Conservation (phyloP, 2,329 filamentous ascomycete genomes). For the Neopestalotiopsis rosae region DNA sequence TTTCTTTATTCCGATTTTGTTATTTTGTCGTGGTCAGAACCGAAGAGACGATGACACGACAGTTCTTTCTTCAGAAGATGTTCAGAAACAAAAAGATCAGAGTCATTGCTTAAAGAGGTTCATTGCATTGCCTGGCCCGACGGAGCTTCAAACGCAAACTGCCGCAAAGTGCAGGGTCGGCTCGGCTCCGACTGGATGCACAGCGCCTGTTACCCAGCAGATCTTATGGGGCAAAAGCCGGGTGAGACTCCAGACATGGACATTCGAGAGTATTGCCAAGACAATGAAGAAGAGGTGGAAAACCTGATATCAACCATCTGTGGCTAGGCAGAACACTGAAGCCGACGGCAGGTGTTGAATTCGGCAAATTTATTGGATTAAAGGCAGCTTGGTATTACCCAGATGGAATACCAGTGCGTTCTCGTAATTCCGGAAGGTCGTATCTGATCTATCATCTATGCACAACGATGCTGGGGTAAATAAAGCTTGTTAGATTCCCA, state of each 20-base stretch:
- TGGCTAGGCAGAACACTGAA: background rate
- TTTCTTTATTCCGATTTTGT: background rate
- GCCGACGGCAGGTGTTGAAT: background rate
- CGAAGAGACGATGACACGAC: background rate
- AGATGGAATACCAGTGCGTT: background rate
- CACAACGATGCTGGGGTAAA: background rate
- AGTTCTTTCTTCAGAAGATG: background rate
- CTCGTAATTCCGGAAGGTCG: conserved; percentile 12
- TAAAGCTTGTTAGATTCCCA: background rate
- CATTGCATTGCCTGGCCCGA: background rate
- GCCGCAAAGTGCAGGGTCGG: conserved; percentile 5
- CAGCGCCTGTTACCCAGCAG: conserved; percentile 5
- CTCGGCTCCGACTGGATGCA: conserved; percentile 2
- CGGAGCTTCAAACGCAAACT: conserved; percentile 9
- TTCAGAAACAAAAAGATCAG: background rate
- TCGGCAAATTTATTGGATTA: background rate
- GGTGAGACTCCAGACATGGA: background rate
- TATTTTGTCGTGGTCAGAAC: no score
- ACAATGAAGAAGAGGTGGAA: background rate
- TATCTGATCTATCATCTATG: conserved; percentile 24
- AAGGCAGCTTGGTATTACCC: background rate
- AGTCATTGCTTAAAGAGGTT: background rate
- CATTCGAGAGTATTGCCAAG: background rate
- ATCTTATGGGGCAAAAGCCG: conserved; percentile 3
- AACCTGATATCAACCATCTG: background rate